A percentile compares a stretch with the other conserved stretches of the same genome.
Evolutionary conservation across 1,284 basidiomycete genomes (phyloP).

Genomic region (Cutaneotrichosporon sp.): DNA sequence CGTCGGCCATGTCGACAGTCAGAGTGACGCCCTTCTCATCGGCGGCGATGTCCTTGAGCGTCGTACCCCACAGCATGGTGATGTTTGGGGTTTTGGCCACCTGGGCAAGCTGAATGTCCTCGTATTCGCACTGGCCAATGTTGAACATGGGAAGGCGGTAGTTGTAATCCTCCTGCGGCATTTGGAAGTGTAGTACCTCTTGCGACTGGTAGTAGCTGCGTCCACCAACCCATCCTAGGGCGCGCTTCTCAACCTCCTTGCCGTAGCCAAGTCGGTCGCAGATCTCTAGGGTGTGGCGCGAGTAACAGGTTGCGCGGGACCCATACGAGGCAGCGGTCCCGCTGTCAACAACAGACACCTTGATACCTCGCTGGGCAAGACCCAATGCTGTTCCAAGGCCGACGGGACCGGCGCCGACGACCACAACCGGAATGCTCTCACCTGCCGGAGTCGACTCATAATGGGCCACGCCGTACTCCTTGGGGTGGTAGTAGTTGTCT

Average conservation of each 20-base stretch:
- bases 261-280: conserved; percentile 17
- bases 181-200: conserved; percentile 18
- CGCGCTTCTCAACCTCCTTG: conserved; percentile 9
- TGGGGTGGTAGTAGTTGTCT: conserved; percentile 16
- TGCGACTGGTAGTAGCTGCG: conserved; percentile 15
- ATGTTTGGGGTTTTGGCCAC: conserved; percentile 10
- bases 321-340: conserved; percentile 17
- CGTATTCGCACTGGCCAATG: conserved; percentile 21
- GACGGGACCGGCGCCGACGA: conserved; percentile 18
- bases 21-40: conserved; percentile 15
- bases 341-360: conserved; percentile 13
- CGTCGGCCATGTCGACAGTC: conserved; percentile 12
- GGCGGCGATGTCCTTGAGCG: neutral
- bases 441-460: conserved; percentile 14
- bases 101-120: conserved; percentile 15
- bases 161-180: conserved; percentile 8
- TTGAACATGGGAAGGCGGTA: conserved; percentile 18
- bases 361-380: conserved; percentile 13
- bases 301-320: conserved; percentile 20
- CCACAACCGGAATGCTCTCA: conserved; percentile 9
- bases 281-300: conserved; percentile 19
- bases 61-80: conserved; percentile 15
- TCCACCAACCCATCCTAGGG: conserved; percentile 15
- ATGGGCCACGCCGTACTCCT: conserved; percentile 4
- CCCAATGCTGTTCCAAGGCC: conserved; percentile 16